Conservation (phyloP, 164 flowering plant genomes). For the Cinnamomum micranthum region DNA sequence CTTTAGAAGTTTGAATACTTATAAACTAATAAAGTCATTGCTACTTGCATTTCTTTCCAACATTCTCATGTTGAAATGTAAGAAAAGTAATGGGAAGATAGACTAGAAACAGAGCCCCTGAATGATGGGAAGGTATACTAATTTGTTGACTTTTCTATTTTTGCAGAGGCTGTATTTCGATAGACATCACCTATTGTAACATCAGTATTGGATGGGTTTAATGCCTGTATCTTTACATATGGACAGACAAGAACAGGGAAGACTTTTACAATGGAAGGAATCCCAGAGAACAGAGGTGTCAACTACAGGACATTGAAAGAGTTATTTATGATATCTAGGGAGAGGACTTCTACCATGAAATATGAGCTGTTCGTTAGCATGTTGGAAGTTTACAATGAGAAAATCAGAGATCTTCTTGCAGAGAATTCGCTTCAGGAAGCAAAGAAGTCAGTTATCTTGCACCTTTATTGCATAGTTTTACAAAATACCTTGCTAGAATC, state of each 20-base stretch:
- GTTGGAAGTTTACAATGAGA: constrained; percentile 91
- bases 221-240: background rate
- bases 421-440: constrained; percentile 50
- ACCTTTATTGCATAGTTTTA: background rate
- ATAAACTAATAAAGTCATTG: too few relatives aligned
- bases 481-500: too few relatives aligned
- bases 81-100: too few relatives aligned
- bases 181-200: constrained; percentile 67
- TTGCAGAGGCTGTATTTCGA: constrained; percentile 73
- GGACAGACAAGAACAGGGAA: constrained; percentile 2
- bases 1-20: too few relatives aligned
- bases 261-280: constrained; percentile 1
- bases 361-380: constrained; percentile 78
- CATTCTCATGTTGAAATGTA: too few relatives aligned
- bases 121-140: too few relatives aligned
- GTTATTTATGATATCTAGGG: constrained; percentile 23
- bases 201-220: background rate
- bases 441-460: constrained; percentile 55
- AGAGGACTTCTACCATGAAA: constrained; percentile 41
- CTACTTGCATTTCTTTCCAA: too few relatives aligned
- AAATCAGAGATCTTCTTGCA: constrained; percentile 70
- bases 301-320: background rate
- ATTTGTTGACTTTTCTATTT: background rate
- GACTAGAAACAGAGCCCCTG: too few relatives aligned
- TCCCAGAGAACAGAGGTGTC: background rate